Percentiles rank a stretch among this genome's conserved stretches.
Conservation (phyloP, 2,329 filamentous ascomycete species). For the Coleophoma eucalyptorum region DNA sequence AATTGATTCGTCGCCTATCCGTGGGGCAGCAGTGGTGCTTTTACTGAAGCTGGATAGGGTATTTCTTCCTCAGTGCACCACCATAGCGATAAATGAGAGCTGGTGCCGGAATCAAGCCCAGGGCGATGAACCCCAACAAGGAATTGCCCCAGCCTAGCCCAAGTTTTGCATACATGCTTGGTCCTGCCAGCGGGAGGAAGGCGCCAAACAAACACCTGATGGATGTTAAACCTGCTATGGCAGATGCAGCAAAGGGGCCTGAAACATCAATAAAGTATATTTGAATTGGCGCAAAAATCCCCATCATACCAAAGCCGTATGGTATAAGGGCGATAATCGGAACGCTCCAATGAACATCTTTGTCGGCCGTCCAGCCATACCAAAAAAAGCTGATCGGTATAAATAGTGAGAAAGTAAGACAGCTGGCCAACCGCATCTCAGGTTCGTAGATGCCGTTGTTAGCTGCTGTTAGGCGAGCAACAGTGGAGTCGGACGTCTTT, state of each 20-base stretch:
- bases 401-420: conserved; percentile 34
- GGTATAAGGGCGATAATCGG: conserved; percentile 33
- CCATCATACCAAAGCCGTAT: conserved; percentile 40
- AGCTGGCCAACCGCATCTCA: conserved; percentile 37
- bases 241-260: conserved; percentile 32
- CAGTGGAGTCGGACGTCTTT: conserved; percentile 35
- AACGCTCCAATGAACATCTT: conserved; percentile 36
- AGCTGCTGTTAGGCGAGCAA: conserved; percentile 37
- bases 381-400: conserved; percentile 43
- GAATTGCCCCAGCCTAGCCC: conserved; percentile 43
- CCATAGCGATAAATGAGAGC: conserved; percentile 39
- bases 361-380: conserved; percentile 41
- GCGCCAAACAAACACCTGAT: conserved; percentile 42
- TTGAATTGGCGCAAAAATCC: conserved; percentile 35
- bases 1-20: no score
- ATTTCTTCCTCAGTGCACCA: conserved; percentile 33
- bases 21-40: no score
- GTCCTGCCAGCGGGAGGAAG: conserved; percentile 45
- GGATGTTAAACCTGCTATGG: conserved; percentile 33
- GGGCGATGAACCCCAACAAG: conserved; percentile 42
- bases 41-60: no score
- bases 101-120: conserved; percentile 43
- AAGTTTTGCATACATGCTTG: conserved; percentile 35
- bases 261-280: conserved; percentile 44
- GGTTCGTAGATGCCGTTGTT: conserved; percentile 30